Conservation (phyloP, 2,329 filamentous ascomycete species). For the Monosporascus sp. region DNA sequence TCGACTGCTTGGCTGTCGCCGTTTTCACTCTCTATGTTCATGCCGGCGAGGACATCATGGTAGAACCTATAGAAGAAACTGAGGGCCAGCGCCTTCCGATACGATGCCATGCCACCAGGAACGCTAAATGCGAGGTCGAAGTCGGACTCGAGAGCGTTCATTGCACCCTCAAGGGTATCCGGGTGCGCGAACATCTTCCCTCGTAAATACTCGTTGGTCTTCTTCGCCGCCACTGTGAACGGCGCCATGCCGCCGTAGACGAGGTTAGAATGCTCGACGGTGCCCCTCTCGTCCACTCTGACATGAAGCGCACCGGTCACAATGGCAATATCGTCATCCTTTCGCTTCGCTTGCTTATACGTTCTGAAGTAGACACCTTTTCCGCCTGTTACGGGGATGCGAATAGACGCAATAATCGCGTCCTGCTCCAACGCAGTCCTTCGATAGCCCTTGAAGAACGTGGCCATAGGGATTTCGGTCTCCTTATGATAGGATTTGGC, state of each 20-base stretch:
- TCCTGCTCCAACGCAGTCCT: conserved; percentile 75
- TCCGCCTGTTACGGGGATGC: conserved; percentile 71
- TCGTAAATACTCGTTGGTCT: conserved; percentile 65
- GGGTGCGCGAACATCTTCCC: conserved; percentile 78
- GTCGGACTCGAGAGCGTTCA: conserved; percentile 83
- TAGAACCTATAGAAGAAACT: conserved; percentile 98
- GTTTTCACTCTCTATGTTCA: conserved; percentile 43
- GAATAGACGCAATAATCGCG: conserved; percentile 78
- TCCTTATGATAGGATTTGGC: conserved; percentile 71
- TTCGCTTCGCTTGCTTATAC: conserved; percentile 95
- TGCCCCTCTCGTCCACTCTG: conserved; percentile 60
- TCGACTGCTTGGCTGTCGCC: conserved; percentile 69
- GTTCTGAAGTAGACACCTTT: conserved; percentile 81
- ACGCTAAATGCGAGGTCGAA: conserved; percentile 88
- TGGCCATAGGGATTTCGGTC: conserved; percentile 81
- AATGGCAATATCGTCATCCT: conserved; percentile 97
- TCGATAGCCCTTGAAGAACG: conserved; percentile 91
- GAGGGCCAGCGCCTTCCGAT: conserved; percentile 82
- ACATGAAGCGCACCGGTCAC: conserved; percentile 84
- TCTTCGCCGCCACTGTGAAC: conserved; percentile 80
- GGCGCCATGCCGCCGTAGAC: conserved; percentile 96
- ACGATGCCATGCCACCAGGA: conserved; percentile 95
- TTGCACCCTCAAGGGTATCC: conserved; percentile 79
- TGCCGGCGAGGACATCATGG: conserved; percentile 69
- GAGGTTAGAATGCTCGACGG: conserved; percentile 70